phyloP scores from a whole-genome alignment of 163 green algal species.

The Coccomyxa subellipsoidea region DNA sequence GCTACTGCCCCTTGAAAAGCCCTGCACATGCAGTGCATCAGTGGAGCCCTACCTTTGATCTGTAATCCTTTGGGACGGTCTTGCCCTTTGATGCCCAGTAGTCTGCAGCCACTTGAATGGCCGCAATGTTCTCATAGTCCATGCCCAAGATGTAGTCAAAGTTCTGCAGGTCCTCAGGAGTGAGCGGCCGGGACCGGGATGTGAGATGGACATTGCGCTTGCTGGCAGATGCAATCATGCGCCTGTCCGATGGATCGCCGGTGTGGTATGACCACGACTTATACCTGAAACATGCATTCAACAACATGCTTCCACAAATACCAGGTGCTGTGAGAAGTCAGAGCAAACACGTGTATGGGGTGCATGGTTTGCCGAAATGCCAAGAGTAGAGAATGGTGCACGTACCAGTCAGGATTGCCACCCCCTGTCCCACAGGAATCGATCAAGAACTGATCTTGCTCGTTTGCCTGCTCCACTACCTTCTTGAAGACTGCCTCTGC shows the following conservation, averaged over 20 bases:
- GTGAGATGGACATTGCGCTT: constrained; percentile 81
- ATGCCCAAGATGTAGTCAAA: constrained; percentile 91
- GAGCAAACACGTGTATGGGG: neutral
- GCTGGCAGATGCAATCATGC: constrained; percentile 70
- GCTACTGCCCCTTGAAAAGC: neutral
- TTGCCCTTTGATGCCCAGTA: constrained; percentile 52
- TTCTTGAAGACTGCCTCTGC: constrained; percentile 88
- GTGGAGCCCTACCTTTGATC: neutral
- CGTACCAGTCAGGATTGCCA: constrained; percentile 62
- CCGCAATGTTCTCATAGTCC: constrained; percentile 74
- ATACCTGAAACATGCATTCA: constrained; percentile 53
- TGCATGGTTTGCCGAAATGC: neutral
- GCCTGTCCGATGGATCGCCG: constrained; percentile 55
- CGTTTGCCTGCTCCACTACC: constrained; percentile 63
- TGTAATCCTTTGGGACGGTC: neutral
- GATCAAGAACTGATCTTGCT: constrained; percentile 77
- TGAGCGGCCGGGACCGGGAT: constrained; percentile 77
- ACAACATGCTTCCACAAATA: too few relatives aligned
- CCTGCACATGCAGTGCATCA: neutral
- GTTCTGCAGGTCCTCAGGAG: constrained; percentile 65
- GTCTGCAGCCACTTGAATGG: constrained; percentile 54
- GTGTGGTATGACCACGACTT: constrained; percentile 77
- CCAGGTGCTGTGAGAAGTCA: too few relatives aligned
- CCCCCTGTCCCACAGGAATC: constrained; percentile 93
- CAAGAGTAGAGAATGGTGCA: neutral